A percentile compares a stretch with the other conserved stretches of the same genome.
phyloP scores from a whole-genome alignment of 306 rosid species.

The Quercus parvula region DNA sequence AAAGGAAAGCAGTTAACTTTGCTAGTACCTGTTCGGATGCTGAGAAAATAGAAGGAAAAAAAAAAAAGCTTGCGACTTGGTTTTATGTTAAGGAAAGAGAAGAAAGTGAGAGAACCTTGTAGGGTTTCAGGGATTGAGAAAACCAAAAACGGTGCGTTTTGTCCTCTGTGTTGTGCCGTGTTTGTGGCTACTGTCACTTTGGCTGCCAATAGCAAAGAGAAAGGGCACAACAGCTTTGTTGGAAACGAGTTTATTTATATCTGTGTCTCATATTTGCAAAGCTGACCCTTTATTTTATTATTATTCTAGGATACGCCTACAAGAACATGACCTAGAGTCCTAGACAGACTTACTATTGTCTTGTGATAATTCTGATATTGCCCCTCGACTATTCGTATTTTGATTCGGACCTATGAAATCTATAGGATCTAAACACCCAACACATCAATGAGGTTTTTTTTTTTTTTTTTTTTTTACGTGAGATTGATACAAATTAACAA shows the following conservation, averaged over 20 bases:
- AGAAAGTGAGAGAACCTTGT: neutral
- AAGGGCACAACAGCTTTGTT: neutral
- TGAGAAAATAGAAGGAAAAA: neutral
- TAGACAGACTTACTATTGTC: neutral
- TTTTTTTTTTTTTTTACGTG: too few species aligned
- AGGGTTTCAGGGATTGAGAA: neutral
- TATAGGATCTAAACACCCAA: too few species aligned
- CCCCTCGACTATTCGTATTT: too few species aligned
- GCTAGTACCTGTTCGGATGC: neutral
- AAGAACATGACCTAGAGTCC: neutral
- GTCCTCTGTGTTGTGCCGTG: neutral
- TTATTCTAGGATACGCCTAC: neutral
- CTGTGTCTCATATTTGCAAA: neutral
- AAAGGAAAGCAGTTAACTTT: neutral
- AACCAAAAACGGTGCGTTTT: neutral
- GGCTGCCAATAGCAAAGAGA: neutral
- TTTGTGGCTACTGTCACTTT: neutral
- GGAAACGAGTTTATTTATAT: neutral
- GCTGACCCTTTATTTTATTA: neutral
- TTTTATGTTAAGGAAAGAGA: neutral
- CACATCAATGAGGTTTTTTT: too few species aligned
- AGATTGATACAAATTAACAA: too few species aligned
- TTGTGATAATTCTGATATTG: neutral
- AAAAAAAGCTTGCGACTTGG: neutral
- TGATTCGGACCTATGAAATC: too few species aligned